A percentile compares a stretch with the other conserved stretches of the same genome.
These are phyloP conservation scores for Phialocephala subalpina DNA, from an alignment of 2,329 filamentous ascomycete genomes.

Conservation along the genomic window DNA sequence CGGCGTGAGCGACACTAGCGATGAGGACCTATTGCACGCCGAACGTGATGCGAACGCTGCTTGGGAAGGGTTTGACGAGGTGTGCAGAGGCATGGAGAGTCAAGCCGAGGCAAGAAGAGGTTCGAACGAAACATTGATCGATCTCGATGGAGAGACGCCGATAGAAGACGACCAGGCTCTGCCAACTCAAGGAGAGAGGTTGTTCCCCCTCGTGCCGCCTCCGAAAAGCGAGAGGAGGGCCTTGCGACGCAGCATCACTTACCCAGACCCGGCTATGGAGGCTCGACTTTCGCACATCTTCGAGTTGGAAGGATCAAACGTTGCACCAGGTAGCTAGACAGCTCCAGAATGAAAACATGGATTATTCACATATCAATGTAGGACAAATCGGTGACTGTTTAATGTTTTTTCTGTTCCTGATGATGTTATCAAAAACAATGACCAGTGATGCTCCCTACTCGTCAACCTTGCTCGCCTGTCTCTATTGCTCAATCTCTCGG, in stretches of 20 bases:
- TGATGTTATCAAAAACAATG: not conserved
- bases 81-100: not conserved
- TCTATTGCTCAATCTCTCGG: not conserved
- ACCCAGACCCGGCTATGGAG: not conserved
- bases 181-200: not conserved
- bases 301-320: conserved; percentile 4
- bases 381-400: not conserved
- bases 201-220: not conserved
- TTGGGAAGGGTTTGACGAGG: not conserved
- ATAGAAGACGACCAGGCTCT: not conserved
- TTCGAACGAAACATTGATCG: not conserved
- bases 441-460: not conserved
- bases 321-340: not conserved
- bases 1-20: not conserved
- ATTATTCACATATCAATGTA: not conserved
- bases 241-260: not conserved
- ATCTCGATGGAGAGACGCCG: not conserved
- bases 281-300: not conserved
- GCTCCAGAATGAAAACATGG: not conserved
- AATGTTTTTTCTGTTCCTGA: not conserved
- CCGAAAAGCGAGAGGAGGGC: not conserved
- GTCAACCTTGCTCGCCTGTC: not conserved
- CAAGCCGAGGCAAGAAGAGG: not conserved
- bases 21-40: not conserved
- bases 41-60: not conserved